A percentile compares a stretch with the other conserved stretches of the same genome.
Evolutionary conservation across 1,139 yeast genomes (phyloP).

Genomic region (Lodderomyces parapsilosis): DNA sequence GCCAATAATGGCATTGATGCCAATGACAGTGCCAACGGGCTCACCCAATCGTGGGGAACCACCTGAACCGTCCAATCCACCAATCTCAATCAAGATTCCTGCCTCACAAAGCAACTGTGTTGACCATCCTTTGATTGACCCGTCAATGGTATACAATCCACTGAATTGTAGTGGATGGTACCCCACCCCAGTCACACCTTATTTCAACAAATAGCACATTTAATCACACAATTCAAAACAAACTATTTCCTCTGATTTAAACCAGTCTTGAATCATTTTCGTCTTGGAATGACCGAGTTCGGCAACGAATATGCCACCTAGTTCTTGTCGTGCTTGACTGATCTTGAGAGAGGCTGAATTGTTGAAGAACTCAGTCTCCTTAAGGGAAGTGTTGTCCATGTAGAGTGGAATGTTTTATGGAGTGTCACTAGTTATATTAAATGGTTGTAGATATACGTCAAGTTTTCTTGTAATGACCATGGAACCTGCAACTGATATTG

Average conservation of each 20-base stretch:
- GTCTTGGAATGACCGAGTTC: slow-evolving; percentile 60
- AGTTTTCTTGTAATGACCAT: slow-evolving; percentile 38
- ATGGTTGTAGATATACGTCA: slow-evolving; percentile 23
- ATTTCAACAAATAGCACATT: slow-evolving; percentile 35
- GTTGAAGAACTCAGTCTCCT: slow-evolving; percentile 32
- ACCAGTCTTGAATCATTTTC: slow-evolving; percentile 31
- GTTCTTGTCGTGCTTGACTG: slow-evolving; percentile 13
- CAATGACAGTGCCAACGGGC: slow-evolving; percentile 8
- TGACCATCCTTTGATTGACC: slow-evolving; percentile 57
- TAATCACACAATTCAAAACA: slow-evolving; percentile 56
- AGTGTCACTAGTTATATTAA: slow-evolving; percentile 20
- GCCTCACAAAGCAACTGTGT: slow-evolving; percentile 14
- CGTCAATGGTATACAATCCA: slow-evolving; percentile 41
- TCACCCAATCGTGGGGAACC: slow-evolving; percentile 6
- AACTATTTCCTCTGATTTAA: slow-evolving; percentile 22
- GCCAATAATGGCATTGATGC: slow-evolving; percentile 21
- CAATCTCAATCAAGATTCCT: slow-evolving; percentile 20
- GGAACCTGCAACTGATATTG: slow-evolving; percentile 54
- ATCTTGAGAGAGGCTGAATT: slow-evolving; percentile 13
- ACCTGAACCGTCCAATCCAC: neutral
- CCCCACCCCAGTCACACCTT: slow-evolving; percentile 21
- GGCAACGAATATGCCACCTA: slow-evolving; percentile 51
- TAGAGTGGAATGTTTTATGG: slow-evolving; percentile 47
- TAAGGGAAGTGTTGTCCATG: slow-evolving; percentile 50
- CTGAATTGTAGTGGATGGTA: slow-evolving; percentile 10